A percentile compares a stretch with the other conserved stretches of the same genome.
phyloP scores from a whole-genome alignment of 305 asterid genomes.

The Plantago lanceolata region DNA sequence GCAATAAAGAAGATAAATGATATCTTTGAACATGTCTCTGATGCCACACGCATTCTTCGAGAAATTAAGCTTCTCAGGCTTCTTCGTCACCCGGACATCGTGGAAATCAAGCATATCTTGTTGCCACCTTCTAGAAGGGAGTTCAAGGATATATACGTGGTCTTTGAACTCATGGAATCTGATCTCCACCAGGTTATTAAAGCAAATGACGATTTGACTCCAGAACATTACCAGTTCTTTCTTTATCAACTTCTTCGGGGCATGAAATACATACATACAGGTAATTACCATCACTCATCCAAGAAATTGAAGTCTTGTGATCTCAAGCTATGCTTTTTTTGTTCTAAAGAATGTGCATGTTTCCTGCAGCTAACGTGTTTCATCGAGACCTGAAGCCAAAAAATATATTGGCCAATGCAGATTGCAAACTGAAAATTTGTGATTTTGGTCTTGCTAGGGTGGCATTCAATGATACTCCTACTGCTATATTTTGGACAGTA shows the following conservation, averaged over 20 bases:
- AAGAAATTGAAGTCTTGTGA: slow-evolving; percentile 10
- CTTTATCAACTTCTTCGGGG: slow-evolving; percentile 97
- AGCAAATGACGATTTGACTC: slow-evolving; percentile 91
- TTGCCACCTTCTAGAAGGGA: slow-evolving; percentile 95
- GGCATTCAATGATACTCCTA: slow-evolving; percentile 91
- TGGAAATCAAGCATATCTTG: slow-evolving; percentile 90
- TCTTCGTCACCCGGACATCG: slow-evolving; percentile 95
- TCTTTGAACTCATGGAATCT: slow-evolving; percentile 91
- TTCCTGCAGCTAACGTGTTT: slow-evolving; percentile 76
- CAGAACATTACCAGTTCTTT: slow-evolving; percentile 90
- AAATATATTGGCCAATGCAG: slow-evolving; percentile 91
- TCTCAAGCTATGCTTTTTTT: background rate
- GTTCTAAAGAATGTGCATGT: slow-evolving; percentile 13
- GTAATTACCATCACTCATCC: slow-evolving; percentile 29
- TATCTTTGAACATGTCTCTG: slow-evolving; percentile 93
- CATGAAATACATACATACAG: slow-evolving; percentile 89
- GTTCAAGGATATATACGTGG: slow-evolving; percentile 87
- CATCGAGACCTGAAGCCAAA: slow-evolving; percentile 93
- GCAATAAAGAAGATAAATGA: slow-evolving; percentile 94
- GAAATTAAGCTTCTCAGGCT: slow-evolving; percentile 96
- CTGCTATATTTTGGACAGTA: slow-evolving; percentile 96
- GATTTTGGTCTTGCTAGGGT: slow-evolving; percentile 98
- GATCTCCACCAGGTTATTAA: slow-evolving; percentile 94
- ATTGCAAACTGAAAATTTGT: slow-evolving; percentile 85
- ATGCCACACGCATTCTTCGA: slow-evolving; percentile 94